Evolutionary conservation across 179 eudicot species (phyloP), one percentile per base, ranked within the genome.

Genomic region (Actinidia arguta): DNA sequence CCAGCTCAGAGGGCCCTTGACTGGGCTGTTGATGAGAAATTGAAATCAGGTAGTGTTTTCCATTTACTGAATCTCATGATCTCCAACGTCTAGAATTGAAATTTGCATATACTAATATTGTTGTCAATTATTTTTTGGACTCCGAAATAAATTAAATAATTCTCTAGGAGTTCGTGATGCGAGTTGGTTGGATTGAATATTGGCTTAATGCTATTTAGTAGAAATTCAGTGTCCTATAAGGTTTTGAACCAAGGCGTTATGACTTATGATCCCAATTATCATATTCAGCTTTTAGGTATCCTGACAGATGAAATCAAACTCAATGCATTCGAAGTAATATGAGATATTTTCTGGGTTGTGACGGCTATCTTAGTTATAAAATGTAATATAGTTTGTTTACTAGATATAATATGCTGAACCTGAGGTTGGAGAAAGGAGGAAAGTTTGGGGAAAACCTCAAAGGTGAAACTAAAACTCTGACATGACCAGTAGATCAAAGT

Each of bases 1-100:
- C 89, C 91, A 70, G 96, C 97, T 78, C 92, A 93, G 81, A 93
- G 88, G 85, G 97, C 94, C 74, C 84, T 97, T 83, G 94, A 97
- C 76, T 91, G 95, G 95, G 99, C 97, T 47, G 76, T 92, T 51
- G 88, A 89, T 52, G 91, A 89, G 86, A 92, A 90, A 83, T 80
- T 92, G 51, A 91, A 92, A 83, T 91, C 98, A 78, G 99, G 99
- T 95, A 82, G 58, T 44, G 3, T 71, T 12, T 22, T 67, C 22
- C 59, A 17, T 80, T 47, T 24, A 12, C 4, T 78, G 52, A 24
- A 68, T 50, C 47, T 25, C 5, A 63, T 44, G 6, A 36, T 78
- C 73, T 75, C 54, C 22, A 22, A 46, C 20, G 46, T 22, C 36
- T 51, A 18, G 22, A 46, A 24, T 76, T 67, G 74, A 50, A 54